Evolutionary conservation across 176 grass and related monocot genomes (phyloP).

Genomic region (Hyparrhenia diplandra): DNA sequence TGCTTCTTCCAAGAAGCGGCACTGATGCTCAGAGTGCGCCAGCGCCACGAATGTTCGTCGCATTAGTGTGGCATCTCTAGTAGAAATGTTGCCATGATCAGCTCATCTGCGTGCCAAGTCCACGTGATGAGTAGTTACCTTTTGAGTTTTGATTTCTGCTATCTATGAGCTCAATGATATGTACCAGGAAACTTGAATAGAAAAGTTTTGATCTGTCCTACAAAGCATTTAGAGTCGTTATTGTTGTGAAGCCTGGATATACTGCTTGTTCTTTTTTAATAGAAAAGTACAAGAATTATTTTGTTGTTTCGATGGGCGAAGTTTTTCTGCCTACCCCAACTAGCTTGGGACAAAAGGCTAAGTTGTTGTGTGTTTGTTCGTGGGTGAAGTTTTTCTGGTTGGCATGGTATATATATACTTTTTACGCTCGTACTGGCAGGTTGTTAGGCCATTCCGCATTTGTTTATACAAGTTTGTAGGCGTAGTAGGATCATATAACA

Average conservation of each 20-base stretch:
- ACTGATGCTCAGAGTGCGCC: not conserved
- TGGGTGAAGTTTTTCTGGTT: not conserved
- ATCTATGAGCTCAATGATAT: not conserved
- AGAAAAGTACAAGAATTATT: not conserved
- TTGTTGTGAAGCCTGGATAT: not conserved
- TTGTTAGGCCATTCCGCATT: too few relatives aligned
- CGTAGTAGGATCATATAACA: too few relatives aligned
- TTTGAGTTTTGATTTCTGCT: slow-evolving; percentile 5
- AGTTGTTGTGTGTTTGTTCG: too few relatives aligned
- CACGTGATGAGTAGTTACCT: not conserved
- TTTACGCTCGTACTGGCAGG: too few relatives aligned
- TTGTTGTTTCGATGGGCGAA: not conserved
- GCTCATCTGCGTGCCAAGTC: not conserved
- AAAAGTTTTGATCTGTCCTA: not conserved
- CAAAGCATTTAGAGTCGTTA: not conserved
- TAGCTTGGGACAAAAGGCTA: too few relatives aligned
- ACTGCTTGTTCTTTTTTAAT: not conserved
- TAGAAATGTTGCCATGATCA: not conserved
- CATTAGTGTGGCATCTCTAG: not conserved
- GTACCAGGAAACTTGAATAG: not conserved
- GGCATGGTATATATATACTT: too few relatives aligned
- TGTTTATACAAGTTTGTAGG: too few relatives aligned
- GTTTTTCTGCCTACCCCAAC: too few relatives aligned
- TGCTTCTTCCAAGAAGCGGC: slow-evolving; percentile 31
- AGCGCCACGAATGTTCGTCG: not conserved